Evolutionary conservation across 441 rosid species (phyloP), one percentile per base, ranked within the genome.

Genomic region (Euphorbia celastroides): DNA sequence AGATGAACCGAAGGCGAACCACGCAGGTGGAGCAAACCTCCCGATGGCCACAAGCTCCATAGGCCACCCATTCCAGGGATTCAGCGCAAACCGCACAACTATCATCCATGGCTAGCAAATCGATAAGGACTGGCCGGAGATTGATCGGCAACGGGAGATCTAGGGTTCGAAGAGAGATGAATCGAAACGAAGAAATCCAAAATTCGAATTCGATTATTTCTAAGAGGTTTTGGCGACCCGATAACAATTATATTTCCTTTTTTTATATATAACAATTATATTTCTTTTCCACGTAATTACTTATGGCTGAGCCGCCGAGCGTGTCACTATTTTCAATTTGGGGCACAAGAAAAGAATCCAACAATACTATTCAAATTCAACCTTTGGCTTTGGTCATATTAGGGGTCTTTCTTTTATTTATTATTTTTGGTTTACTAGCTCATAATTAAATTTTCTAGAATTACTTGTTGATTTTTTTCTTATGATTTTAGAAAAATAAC

Each of bases 51-150:
- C 99, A 92, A 1, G 92, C 74, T 5, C 97, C 96, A 62, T 94
- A 94, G 7, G 97, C 98, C 65, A 87, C 96, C 99, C 99, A 94
- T 71, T 92, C 96, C 62, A 94, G 79, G 54, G 83, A 68, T 22
- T 92, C 99, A 7, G 98, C 97, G 71, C 98, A 94, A 41, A 92
- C 99, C 32, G 96, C 99, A 64, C 98, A 94, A 65, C 89, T 87
- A 51, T 94, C 99, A 70, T 94, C 99, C 98, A 94, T 93, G 54
- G 30, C 72, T 42, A 32, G 42, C 48, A 0, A 25, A 32, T 52
- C 11, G 57, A 52, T 52, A 14, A 22, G 10, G 57, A 52, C 9
- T 44, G 50, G 32, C 31, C 20, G 61, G 52, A 11, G 41, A 34
- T 1, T 5, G 14, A n/a, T 46, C 22, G 68, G 20, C 32, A 5